Base-by-base conservation (phyloP, 129 eudicot species). In the Artemisia argyi region DNA sequence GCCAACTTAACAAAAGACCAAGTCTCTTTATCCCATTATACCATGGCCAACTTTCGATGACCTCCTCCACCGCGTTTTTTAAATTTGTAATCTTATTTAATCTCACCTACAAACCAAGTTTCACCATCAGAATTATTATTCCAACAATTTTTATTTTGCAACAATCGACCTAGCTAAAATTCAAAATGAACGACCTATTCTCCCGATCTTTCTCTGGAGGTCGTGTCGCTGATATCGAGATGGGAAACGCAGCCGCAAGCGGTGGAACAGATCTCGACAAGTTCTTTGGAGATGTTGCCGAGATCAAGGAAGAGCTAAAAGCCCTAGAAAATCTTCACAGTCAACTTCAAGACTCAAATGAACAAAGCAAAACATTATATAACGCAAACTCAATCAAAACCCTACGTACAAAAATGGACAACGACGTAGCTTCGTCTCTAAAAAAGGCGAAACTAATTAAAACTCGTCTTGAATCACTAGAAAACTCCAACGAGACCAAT, bases 211-310 rank as follows among this genome's bases (percentile, higher is more conserved):
- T 91, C 71, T 82, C 93, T 4, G 82, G 82, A 1, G 66, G 79
- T 78, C 76, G 82, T 14, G 78, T 73, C 16, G 55, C 73, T 35
- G 76, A 68, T 51, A 79, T 85, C 24, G 86, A 85, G 76, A 82
- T 82, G 87, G 74, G 76, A 14, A 65, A 26, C 65, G 10, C 78
- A 16, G 14, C 76, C 55, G 14, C 73, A 53, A 24, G 73, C 9
- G 78, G 73, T 0, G 83, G 83, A 3, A 79, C 75, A 7, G 82
- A 85, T 67, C 90, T 88, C 57, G 95, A 91, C 39, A 78, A 81
- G 15, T 91, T 91, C 83, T 91, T 91, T 73, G 70, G 75, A 51
- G 95, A 88, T 35, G 97, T 91, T 1, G 95, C 73, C 15, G 76
- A 77, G 15, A 69, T 91, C 73, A 88, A 88, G 26, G 82, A 80